Evolutionary conservation across 2,329 filamentous ascomycete species (phyloP).

Genomic region (Calonectria naviculata): DNA sequence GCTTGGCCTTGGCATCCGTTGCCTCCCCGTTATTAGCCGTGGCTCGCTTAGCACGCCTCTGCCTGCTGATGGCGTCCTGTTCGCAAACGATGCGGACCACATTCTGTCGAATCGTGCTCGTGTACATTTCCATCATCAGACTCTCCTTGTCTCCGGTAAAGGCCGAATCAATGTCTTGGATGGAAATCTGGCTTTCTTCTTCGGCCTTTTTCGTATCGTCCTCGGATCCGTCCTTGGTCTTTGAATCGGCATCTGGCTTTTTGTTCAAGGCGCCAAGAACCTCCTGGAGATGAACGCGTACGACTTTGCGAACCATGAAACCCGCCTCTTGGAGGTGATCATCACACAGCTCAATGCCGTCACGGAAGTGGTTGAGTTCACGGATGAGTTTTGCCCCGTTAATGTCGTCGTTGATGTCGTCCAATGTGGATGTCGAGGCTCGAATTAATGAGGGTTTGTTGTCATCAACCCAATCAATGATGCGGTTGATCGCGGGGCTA

Average conservation of each 20-base stretch:
- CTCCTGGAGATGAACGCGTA: slow-evolving; percentile 29
- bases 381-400: slow-evolving; percentile 28
- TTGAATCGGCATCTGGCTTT: no score
- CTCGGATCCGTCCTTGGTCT: not conserved
- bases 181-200: not conserved
- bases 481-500: slow-evolving; percentile 14
- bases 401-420: slow-evolving; percentile 20
- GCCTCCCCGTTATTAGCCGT: not conserved
- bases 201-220: not conserved
- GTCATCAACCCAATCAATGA: slow-evolving; percentile 27
- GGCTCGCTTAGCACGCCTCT: not conserved
- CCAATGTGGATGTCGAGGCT: slow-evolving; percentile 22
- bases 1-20: not conserved
- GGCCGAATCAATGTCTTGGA: slow-evolving; percentile 29
- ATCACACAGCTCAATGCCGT: slow-evolving; percentile 26
- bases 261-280: slow-evolving; percentile 23
- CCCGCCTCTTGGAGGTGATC: slow-evolving; percentile 18
- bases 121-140: slow-evolving; percentile 27
- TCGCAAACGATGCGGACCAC: slow-evolving; percentile 12
- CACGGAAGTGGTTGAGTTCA: slow-evolving; percentile 22
- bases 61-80: slow-evolving; percentile 18
- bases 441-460: slow-evolving; percentile 19
- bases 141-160: slow-evolving; percentile 23
- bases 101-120: slow-evolving; percentile 21
- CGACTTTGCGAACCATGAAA: slow-evolving; percentile 20